Evolutionary conservation across 768 basidiomycete genomes (phyloP).

Genomic region (Hebeloma cylindrosporum): DNA sequence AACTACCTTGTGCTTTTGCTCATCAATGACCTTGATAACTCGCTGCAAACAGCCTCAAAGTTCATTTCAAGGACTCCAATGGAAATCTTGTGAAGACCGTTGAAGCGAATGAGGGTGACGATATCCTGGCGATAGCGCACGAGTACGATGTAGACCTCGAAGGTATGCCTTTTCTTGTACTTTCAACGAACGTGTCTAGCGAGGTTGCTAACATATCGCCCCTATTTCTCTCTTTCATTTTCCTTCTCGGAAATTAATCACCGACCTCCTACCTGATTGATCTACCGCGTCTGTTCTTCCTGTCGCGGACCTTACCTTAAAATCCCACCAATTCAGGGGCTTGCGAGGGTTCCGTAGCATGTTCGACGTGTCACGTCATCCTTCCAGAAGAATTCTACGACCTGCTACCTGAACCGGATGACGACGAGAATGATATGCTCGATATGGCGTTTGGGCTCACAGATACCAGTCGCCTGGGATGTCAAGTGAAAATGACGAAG

Average conservation of each 20-base stretch:
- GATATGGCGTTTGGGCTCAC: conserved; percentile 98
- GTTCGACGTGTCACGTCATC: conserved; percentile 97
- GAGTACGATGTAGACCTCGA: conserved; percentile 96
- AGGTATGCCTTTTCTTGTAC: conserved; percentile 49
- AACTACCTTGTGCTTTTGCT: conserved; percentile 4
- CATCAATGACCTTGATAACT: no score
- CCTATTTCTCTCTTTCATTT: background rate
- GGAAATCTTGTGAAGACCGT: conserved; percentile 83
- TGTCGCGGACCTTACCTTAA: conserved; percentile 2
- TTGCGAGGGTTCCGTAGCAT: conserved; percentile 95
- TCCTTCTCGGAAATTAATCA: conserved; percentile 1
- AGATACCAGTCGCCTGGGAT: conserved; percentile 84
- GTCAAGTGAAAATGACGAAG: conserved; percentile 74
- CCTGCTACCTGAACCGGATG: conserved; percentile 85
- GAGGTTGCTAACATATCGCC: background rate
- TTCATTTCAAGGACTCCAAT: conserved; percentile 89
- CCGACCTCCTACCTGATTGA: background rate
- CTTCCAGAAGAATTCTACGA: conserved; percentile 81
- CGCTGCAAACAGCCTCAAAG: conserved; percentile 79
- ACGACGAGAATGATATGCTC: conserved; percentile 98
- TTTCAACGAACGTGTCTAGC: background rate
- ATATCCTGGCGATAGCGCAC: conserved; percentile 86
- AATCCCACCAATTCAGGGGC: conserved; percentile 73
- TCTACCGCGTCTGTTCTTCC: conserved; percentile 1
- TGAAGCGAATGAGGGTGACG: conserved; percentile 93